phyloP scores from a whole-genome alignment of 192 early-diverging fungal genomes.

The Coemansia sp. region DNA sequence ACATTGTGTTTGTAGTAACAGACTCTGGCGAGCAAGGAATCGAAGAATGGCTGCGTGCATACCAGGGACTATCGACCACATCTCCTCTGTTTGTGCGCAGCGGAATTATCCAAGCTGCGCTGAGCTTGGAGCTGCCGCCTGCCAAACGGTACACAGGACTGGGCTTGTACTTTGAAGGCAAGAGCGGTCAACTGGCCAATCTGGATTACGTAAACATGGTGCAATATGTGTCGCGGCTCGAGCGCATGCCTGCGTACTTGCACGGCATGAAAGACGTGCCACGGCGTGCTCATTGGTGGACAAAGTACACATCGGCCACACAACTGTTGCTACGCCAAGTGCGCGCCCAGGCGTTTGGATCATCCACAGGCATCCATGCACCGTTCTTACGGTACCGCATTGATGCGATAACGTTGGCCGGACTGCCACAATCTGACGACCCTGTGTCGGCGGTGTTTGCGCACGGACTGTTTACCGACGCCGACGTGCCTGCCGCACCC shows the following conservation, averaged over 20 bases:
- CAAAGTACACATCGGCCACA: slow-evolving; percentile 25
- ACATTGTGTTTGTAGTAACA: slow-evolving; percentile 84
- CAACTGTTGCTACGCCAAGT: slow-evolving; percentile 41
- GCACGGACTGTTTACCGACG: slow-evolving; percentile 5
- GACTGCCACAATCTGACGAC: slow-evolving; percentile 32
- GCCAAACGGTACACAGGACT: slow-evolving; percentile 57
- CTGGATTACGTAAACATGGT: slow-evolving; percentile 86
- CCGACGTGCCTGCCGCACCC: neutral
- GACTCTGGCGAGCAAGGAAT: slow-evolving; percentile 74
- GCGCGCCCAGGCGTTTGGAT: slow-evolving; percentile 43
- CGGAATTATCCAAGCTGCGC: slow-evolving; percentile 82
- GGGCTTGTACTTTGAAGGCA: slow-evolving; percentile 79
- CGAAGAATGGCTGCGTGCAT: slow-evolving; percentile 84
- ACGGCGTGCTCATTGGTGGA: slow-evolving; percentile 2
- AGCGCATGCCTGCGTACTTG: slow-evolving; percentile 53
- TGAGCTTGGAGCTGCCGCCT: slow-evolving; percentile 84
- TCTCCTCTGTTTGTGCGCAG: slow-evolving; percentile 51
- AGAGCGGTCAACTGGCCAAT: slow-evolving; percentile 90
- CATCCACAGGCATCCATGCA: slow-evolving; percentile 39
- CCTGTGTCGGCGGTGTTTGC: slow-evolving; percentile 8
- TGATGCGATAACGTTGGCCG: slow-evolving; percentile 69
- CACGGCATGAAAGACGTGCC: slow-evolving; percentile 36
- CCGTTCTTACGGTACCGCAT: slow-evolving; percentile 67
- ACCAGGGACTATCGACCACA: slow-evolving; percentile 66
- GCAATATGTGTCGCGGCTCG: slow-evolving; percentile 55